Evolutionary conservation across 495 filamentous ascomycete genomes (phyloP), one percentile per base, ranked within the genome.

Genomic region (Hypoxylon subgilvum): DNA sequence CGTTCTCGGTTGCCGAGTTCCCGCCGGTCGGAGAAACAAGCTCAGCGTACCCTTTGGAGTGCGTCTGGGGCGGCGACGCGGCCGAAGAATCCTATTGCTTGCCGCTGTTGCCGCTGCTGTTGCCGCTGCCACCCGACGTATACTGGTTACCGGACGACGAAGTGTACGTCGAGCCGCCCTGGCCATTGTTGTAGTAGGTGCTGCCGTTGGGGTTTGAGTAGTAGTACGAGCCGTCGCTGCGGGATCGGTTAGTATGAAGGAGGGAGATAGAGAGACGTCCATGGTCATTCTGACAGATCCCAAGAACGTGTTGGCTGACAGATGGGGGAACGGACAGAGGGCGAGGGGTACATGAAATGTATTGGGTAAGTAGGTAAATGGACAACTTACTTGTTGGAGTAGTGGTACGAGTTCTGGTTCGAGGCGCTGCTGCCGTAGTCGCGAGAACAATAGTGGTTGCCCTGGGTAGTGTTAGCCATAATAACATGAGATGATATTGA

Each of bases 201-300:
- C 72, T 75, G 2, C 76, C 75, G 47, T 84, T 73, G 34, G 81
- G 68, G 68, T 85, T 86, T 47, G 75, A 81, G 68, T 84, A 85
- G 63, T 85, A 82, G 74, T 84, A 86, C n/a, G 75, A 79, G 6
- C 82, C 79, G 50, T 85, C 53, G 2, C 77, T 81, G 47, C 8
- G 7, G 4, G 21, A 9, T n/a, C n/a, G n/a, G n/a, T n/a, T n/a
- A n/a, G n/a, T n/a, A n/a, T n/a, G n/a, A n/a, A n/a, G n/a, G n/a
- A n/a, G n/a, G n/a, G n/a, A n/a, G n/a, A n/a, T n/a, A n/a, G n/a
- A n/a, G n/a, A n/a, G n/a, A n/a, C n/a, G n/a, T n/a, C n/a, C n/a
- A n/a, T n/a, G n/a, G n/a, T n/a, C n/a, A n/a, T n/a, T n/a, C n/a
- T n/a, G n/a, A n/a, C n/a, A n/a, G n/a, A n/a, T n/a, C n/a, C n/a